Conservation (phyloP, 352 stramenopile species). For the Phytopythium kandeliae region DNA sequence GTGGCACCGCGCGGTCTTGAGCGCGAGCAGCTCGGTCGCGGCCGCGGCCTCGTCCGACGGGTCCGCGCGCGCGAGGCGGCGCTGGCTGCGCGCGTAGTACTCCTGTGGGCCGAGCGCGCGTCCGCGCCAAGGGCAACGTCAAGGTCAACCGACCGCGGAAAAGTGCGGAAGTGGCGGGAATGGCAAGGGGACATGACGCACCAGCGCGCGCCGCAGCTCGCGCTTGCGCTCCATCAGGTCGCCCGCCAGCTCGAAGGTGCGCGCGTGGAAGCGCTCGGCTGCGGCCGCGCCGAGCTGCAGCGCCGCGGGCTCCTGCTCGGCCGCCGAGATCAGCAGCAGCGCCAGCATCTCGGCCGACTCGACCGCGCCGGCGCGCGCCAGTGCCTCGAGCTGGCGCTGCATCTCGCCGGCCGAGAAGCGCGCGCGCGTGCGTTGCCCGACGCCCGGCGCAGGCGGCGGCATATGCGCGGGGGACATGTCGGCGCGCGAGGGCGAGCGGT, state of each 20-base stretch:
- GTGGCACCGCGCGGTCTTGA: conserved; percentile 73
- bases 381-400: conserved; percentile 54
- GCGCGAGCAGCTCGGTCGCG: too few species aligned
- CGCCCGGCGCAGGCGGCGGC: neutral
- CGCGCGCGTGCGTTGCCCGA: neutral
- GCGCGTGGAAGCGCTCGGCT: conserved; percentile 42
- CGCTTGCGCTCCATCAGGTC: conserved; percentile 62
- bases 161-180: too few species aligned
- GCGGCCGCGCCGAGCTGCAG: neutral
- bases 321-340: conserved; percentile 49
- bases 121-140: too few species aligned
- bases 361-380: conserved; percentile 37
- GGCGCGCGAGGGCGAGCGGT: conserved; percentile 10
- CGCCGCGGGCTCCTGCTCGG: conserved; percentile 10
- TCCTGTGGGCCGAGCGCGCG: too few species aligned
- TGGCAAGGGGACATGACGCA: too few species aligned
- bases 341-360: conserved; percentile 63
- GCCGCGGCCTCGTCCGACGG: too few species aligned
- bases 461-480: neutral
- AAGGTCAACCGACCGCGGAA: too few species aligned
- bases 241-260: conserved; percentile 48
- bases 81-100: conserved; percentile 46
- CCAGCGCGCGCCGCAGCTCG: conserved; percentile 71
- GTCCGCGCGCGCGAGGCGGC: neutral
- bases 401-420: conserved; percentile 23